Percentiles rank a stretch among this genome's conserved stretches.
Conservation (phyloP, 2,329 filamentous ascomycete genomes). For the Fusarium austroafricanum region DNA sequence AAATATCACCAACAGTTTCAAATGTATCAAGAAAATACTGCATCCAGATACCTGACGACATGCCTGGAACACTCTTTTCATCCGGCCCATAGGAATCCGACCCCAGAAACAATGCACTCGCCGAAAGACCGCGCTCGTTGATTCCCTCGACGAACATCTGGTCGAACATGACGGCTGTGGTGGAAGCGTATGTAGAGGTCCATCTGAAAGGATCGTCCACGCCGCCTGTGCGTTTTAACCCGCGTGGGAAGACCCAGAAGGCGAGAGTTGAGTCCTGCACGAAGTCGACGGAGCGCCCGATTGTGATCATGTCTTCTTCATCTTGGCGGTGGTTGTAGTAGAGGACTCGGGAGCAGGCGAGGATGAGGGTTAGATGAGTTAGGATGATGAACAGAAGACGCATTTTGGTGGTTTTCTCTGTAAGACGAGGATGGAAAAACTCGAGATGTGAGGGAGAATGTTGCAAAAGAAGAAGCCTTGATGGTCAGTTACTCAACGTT, state of each 20-base stretch:
- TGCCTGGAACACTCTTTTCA: background rate
- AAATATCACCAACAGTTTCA: background rate
- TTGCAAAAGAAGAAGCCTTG: background rate
- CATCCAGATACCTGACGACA: conserved; percentile 31
- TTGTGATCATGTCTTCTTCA: background rate
- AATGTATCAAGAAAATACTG: conserved; percentile 38
- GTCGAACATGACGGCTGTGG: conserved; percentile 31
- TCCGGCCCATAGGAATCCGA: conserved; percentile 33
- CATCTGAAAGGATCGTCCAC: conserved; percentile 23
- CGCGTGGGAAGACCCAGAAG: conserved; percentile 28
- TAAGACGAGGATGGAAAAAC: background rate
- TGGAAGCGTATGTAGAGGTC: conserved; percentile 23
- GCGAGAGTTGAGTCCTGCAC: conserved; percentile 19
- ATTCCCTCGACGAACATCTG: conserved; percentile 25
- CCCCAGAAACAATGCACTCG: conserved; percentile 38
- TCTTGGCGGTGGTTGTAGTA: background rate
- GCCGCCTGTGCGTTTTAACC: conserved; percentile 18
- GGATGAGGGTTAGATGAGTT: background rate
- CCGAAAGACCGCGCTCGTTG: conserved; percentile 27
- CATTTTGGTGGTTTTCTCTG: background rate
- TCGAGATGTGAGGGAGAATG: background rate
- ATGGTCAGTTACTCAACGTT: background rate
- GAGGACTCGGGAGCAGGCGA: conserved; percentile 16
- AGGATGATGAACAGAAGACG: background rate
- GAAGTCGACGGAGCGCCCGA: conserved; percentile 33